Base-by-base conservation (phyloP, 805 yeast genomes). In the Yarrowia sp. region DNA sequence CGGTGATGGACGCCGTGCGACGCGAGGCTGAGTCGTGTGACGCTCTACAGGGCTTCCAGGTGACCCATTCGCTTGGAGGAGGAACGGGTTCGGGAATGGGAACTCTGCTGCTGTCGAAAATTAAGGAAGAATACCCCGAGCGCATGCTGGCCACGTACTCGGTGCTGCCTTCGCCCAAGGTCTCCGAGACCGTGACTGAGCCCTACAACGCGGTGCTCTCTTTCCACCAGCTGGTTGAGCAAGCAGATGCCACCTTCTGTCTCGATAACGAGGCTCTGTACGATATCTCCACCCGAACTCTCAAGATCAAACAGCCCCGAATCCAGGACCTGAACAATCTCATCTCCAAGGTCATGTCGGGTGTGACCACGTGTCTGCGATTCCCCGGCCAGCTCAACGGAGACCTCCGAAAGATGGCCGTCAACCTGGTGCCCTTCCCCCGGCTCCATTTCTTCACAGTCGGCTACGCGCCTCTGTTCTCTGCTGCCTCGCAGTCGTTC, bases 61-160 rank as follows among this genome's bases (percentile, higher is more conserved):
- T 92, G 76, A 83, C 91, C 42, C 93, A 89, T 77, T 88, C 92
- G 16, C 81, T 89, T 53, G 93, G 93, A 76, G 93, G 98, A 82
- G 98, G 98, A 84, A 92, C 98, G 67, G 98, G 98, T 77, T 90
- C 97, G 49, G 98, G 98, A 80, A 88, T 92, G 92, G 98, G 98
- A 77, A 92, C 97, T 55, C 82, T 92, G 73, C 83, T 92, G 77
- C 86, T 93, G 76, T 87, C 95, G 67, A 88, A 89, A 77, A 90
- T 92, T 75, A 87, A 94, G 80, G 97, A 92, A 79, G 97, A 93
- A 79, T 92, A 89, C 77, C 96, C 95, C 69, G 97, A 92, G 80
- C 88, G 97, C 82, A 93, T 92, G 97, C 88, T 92, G 89, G 96
- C 97, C 41, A 92, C 97, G 38, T 93, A 91, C 77, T 92, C 97